Evolutionary conservation across 2,329 filamentous ascomycete genomes (phyloP).

Genomic region (Exophiala alcalophila): DNA sequence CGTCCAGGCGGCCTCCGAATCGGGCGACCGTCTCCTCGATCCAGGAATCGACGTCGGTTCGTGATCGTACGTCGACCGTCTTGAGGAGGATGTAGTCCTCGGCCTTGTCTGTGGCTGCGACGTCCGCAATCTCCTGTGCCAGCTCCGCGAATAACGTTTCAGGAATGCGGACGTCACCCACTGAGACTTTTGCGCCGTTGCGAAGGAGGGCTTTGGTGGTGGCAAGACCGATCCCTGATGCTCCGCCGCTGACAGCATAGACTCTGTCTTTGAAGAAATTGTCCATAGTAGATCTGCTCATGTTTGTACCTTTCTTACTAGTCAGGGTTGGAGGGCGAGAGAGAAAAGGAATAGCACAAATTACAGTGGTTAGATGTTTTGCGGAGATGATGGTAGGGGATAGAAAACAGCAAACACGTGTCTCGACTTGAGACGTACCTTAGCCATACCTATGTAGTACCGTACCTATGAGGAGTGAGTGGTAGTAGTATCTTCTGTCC

Average conservation of each 20-base stretch:
- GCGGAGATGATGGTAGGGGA: neutral
- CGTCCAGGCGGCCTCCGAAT: slow-evolving; percentile 38
- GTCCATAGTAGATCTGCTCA: no score
- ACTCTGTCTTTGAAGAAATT: slow-evolving; percentile 12
- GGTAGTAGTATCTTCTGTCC: no score
- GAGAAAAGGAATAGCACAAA: no score
- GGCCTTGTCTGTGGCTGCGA: neutral
- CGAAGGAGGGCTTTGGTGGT: slow-evolving; percentile 52
- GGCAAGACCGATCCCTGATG: slow-evolving; percentile 69
- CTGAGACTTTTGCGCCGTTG: slow-evolving; percentile 15
- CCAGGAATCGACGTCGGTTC: slow-evolving; percentile 34
- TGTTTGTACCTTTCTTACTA: no score
- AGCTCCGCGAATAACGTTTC: slow-evolving; percentile 5
- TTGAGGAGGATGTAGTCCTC: slow-evolving; percentile 5
- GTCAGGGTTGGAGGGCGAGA: no score
- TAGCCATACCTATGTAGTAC: no score
- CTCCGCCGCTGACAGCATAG: slow-evolving; percentile 67
- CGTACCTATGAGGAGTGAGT: no score
- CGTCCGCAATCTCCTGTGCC: neutral
- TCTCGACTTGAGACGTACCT: no score
- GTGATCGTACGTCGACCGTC: slow-evolving; percentile 35
- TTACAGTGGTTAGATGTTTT: no score
- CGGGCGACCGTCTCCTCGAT: slow-evolving; percentile 36
- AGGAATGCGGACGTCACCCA: slow-evolving; percentile 14
- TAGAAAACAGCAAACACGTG: no score